phyloP scores from a whole-genome alignment of 1,139 yeast species.

The Geotrichum phurueaensis region DNA sequence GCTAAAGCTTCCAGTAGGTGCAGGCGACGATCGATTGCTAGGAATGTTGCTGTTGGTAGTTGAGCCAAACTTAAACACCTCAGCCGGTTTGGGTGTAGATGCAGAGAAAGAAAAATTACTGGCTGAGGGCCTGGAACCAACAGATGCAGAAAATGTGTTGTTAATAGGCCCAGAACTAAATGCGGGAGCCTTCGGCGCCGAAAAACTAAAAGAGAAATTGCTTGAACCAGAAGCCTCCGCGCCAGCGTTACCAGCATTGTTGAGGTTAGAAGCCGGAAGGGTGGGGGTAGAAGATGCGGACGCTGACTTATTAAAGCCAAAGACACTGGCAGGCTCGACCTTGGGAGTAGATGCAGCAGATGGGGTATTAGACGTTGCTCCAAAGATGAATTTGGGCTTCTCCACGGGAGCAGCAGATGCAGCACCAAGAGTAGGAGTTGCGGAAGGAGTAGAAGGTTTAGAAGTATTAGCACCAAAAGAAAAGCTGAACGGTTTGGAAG shows the following conservation, averaged over 20 bases:
- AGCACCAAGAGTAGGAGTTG: background rate
- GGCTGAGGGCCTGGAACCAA: background rate
- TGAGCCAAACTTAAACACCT: slow-evolving; percentile 7
- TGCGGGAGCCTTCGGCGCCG: slow-evolving; percentile 3
- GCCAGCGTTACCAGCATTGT: background rate
- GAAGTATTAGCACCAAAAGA: background rate
- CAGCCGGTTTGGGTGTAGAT: background rate
- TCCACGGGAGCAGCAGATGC: slow-evolving; percentile 3
- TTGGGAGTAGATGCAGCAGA: slow-evolving; percentile 2
- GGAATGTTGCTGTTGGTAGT: background rate
- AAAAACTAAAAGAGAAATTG: slow-evolving; percentile 4
- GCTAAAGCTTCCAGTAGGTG: background rate
- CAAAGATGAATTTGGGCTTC: background rate
- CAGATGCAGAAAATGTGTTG: background rate
- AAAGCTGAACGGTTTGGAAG: background rate
- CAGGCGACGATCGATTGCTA: background rate
- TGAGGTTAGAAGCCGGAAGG: background rate
- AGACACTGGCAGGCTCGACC: slow-evolving; percentile 9
- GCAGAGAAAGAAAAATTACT: background rate
- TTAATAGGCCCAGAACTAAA: background rate
- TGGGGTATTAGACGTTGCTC: background rate
- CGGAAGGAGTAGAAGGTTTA: background rate
- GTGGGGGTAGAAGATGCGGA: background rate
- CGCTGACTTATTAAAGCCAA: slow-evolving; percentile 6
- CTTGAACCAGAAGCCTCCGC: background rate